Evolutionary conservation across 1,284 basidiomycete genomes (phyloP), one percentile per base, ranked within the genome.

Genomic region (Exobasidium rhododendri): DNA sequence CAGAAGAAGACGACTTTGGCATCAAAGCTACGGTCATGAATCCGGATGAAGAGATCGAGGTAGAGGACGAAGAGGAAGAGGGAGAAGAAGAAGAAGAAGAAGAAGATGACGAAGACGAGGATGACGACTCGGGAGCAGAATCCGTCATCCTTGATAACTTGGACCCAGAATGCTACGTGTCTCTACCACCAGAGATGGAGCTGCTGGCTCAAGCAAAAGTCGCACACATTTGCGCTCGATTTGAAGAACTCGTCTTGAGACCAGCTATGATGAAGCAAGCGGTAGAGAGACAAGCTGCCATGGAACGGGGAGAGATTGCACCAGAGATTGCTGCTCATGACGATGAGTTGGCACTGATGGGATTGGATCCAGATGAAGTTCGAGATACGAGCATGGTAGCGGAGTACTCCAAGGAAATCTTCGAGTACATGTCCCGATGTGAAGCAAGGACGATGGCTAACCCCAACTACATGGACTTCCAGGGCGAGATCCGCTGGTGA

Each of bases 381-480:
- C 87, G 87, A 70, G 96, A 99, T 82, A 89, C 89, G 28, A 92
- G 91, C 10, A 97, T 99, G 94, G 93, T 96, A 24, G 92, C 93
- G 51, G 96, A 99, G 81, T 99, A 99, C 79, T 86, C 93, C 28
- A 91, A 94, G 30, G 94, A 98, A 64, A 98, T 99, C 78, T 98
- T 98, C 76, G 85, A 86, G 65, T 97, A 98, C 82, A 98, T 99
- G 96, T 84, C 53, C 10, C 30, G 67, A 29, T 71, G 70, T 22
- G 74, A 94, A 90, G 86, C 88, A 67, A 84, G 87, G 54, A 86
- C 89, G 73, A 94, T 99, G 92, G 90, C 96, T 43, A 90, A 88
- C 71, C 86, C 92, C 1, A 86, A 91, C 74, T 99, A 99, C 81
- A 97, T 99, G 89, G 86, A 88, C 52, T 88, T 88, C 59, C 96